phyloP scores from a whole-genome alignment of 352 stramenopile species.

The Globisporangium iwayamae region DNA sequence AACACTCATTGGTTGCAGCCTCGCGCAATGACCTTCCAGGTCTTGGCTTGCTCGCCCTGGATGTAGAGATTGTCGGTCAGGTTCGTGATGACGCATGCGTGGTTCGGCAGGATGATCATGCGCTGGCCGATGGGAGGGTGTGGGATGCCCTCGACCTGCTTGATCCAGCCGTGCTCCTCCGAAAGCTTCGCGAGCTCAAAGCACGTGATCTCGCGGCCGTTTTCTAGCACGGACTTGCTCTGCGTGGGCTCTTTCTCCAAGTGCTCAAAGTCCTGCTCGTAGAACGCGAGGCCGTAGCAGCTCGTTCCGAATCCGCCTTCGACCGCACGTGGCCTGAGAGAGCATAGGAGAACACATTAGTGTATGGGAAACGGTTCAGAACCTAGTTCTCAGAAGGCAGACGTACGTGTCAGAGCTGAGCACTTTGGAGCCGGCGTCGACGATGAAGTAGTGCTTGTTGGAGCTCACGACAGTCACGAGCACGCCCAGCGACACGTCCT shows the following conservation, averaged over 20 bases:
- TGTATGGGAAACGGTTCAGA: neutral
- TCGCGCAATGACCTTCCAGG: constrained; percentile 50
- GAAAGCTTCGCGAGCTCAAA: constrained; percentile 71
- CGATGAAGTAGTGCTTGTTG: constrained; percentile 73
- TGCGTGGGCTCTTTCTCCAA: constrained; percentile 48
- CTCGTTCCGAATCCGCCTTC: constrained; percentile 37
- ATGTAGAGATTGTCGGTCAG: constrained; percentile 63
- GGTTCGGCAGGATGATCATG: constrained; percentile 67
- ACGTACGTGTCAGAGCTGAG: constrained; percentile 58
- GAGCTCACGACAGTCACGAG: constrained; percentile 66
- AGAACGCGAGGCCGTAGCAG: constrained; percentile 64
- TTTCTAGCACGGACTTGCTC: constrained; percentile 25
- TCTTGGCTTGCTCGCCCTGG: constrained; percentile 39
- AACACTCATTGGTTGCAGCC: constrained; percentile 48
- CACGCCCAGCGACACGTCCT: constrained; percentile 58
- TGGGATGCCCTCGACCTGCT: constrained; percentile 48
- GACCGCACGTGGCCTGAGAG: constrained; percentile 18
- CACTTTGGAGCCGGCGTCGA: constrained; percentile 70
- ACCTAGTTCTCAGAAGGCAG: neutral
- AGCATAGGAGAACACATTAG: neutral
- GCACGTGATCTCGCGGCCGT: constrained; percentile 42
- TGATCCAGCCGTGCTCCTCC: constrained; percentile 71
- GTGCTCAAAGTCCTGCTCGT: constrained; percentile 62
- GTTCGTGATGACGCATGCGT: constrained; percentile 64
- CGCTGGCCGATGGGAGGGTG: constrained; percentile 46